Evolutionary conservation across 305 asterid species (phyloP), one percentile per base, ranked within the genome.

Genomic region (Vinca major): DNA sequence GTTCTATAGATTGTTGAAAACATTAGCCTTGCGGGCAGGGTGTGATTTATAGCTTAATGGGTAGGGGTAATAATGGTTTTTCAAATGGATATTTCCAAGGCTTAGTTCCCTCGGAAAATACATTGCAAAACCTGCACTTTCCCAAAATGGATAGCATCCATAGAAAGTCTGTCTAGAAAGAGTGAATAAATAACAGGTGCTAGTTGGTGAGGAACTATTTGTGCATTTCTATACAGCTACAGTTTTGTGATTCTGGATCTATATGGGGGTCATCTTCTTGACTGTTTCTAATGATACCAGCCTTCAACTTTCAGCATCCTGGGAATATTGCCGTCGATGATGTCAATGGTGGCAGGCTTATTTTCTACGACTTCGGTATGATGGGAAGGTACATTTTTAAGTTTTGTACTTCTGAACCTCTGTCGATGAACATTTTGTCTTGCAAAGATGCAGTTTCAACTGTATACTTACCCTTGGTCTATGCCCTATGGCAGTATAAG

Each of bases 281-380:
- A 62, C 65, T 17, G 26, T 62, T 73, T 56, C 58, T 49, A 65
- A 69, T 39, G 75, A 21, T 57, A 55, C 53, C 63, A n/a, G 33
- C 68, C 40, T 69, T 11, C 26, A 20, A 76, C 61, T 54, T 77
- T 71, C 88, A 92, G 98, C 98, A 92, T 81, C 98, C 98, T 68
- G 98, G 97, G 66, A 92, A 92, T 76, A 92, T 92, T 75, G 97
- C 98, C 49, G 98, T 90, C 72, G 98, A 92, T 82, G 97, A 92
- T 84, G 86, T 89, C 67, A 92, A 90, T 74, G 98, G 98, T 71
- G 98, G 98, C 77, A 85, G 98, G 74, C 70, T 92, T 81, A 92
- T 92, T 77, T 92, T 92, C 73, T 92, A 92, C 66, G 98, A 92
- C 80, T 92, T 92, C 75, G 98, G 98, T 77, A 92, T 92, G 98